Evolutionary conservation across 75 land plant genomes (phyloP), one percentile per base, ranked within the genome.

Genomic region (Sequoia sempervirens): DNA sequence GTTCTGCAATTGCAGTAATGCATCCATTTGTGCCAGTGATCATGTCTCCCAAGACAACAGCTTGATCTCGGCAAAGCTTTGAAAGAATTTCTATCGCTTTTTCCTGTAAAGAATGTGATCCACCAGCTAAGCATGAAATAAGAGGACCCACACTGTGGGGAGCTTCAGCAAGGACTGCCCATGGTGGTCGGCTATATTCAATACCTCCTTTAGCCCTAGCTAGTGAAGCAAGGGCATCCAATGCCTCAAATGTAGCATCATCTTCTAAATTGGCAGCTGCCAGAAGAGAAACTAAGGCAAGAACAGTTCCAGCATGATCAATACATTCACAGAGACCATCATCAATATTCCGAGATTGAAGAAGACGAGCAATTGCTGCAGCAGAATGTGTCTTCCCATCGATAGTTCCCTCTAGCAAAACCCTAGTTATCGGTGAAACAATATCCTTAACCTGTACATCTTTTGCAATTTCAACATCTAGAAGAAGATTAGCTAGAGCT

Each of bases 41-140:
- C 66, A 90, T 73, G 46, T 87, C 89, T 64, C 99, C 99, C 54
- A 97, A 80, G 43, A 89, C 85, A 72, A 87, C 85, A 82, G 93
- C 89, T 83, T 97, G 98, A 79, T 96, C 96, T 37, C 87, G 90
- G 84, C 98, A 94, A 20, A 97, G 91, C 58, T 93, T 87, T 69
- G 98, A 96, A 69, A 97, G 87, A 28, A 97, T 91, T 85, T 94
- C 98, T 54, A 97, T 94, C 72, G 98, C 92, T 68, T 94, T 97
- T 86, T 97, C 99, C 89, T 94, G 96, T 83, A 97, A 81, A 32
- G 64, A 8, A 3, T 94, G 93, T 58, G 88, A 54, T 53, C 90
- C 94, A 56, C 84, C 86, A 80, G 96, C 93, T 30, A 96, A 80
- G 72, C 94, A 93, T 46, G 88, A 92, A 78, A 96, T 94, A 81